These are phyloP conservation scores for Pleodorina starrii DNA, from an alignment of 139 green algal species.

Conservation along the genomic window DNA sequence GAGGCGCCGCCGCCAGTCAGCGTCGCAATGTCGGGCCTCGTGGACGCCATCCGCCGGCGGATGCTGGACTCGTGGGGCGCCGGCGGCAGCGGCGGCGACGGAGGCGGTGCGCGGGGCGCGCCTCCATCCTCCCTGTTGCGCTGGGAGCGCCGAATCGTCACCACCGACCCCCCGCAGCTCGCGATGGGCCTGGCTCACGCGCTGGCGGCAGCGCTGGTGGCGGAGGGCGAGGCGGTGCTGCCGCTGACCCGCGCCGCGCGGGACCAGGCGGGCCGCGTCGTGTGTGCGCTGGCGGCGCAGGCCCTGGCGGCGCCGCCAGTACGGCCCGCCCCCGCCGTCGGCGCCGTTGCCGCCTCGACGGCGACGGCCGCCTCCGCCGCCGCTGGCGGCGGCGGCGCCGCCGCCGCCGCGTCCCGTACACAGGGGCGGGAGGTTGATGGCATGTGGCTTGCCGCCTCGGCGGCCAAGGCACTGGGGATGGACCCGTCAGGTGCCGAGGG, in stretches of 20 bases:
- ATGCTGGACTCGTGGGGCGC: slow-evolving; percentile 11
- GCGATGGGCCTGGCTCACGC: slow-evolving; percentile 2
- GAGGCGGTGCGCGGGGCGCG: not conserved
- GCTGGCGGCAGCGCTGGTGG: slow-evolving; percentile 15
- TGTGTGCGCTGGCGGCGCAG: slow-evolving; percentile 7
- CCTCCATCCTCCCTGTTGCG: not conserved
- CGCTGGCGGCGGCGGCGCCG: no score
- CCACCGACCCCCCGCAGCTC: slow-evolving; percentile 22
- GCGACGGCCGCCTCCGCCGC: not conserved
- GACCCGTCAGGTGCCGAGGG: no score
- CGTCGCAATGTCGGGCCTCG: slow-evolving; percentile 25
- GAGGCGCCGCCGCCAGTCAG: not conserved
- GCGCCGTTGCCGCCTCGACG: not conserved
- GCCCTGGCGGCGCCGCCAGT: slow-evolving; percentile 38
- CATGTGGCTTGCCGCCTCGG: no score
- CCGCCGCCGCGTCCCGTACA: no score
- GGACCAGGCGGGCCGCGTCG: not conserved
- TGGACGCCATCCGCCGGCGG: not conserved
- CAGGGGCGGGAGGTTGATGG: no score
- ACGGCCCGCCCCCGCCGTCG: not conserved
- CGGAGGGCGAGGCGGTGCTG: slow-evolving; percentile 4
- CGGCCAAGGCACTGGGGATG: not conserved
- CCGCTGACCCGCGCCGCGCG: not conserved
- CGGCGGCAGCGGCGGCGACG: not conserved
- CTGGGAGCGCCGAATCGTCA: not conserved